Percentiles rank a stretch among this genome's conserved stretches.
These are phyloP conservation scores for Saturnispora saitoi DNA, from an alignment of 805 yeast species.

Conservation along the genomic window DNA sequence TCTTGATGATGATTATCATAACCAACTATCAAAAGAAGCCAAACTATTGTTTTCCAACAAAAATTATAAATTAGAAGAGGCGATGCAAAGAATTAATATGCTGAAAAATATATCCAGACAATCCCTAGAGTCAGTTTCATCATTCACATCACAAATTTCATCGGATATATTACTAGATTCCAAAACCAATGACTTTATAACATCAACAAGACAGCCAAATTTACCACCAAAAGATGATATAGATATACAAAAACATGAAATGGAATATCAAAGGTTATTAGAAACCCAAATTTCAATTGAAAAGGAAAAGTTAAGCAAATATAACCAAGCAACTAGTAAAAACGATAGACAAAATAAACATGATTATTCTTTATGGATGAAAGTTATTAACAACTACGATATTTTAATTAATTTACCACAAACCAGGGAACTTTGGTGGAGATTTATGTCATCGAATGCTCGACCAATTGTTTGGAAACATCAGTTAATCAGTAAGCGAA, in stretches of 20 bases:
- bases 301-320: conserved; percentile 25
- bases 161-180: conserved; percentile 3
- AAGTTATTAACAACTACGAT: conserved; percentile 32
- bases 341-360: conserved; percentile 29
- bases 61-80: conserved; percentile 29
- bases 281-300: conserved; percentile 35
- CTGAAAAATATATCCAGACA: conserved; percentile 19
- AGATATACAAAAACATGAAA: conserved; percentile 47
- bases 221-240: conserved; percentile 54
- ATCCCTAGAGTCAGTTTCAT: conserved; percentile 8
- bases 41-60: conserved; percentile 28
- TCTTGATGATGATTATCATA: conserved; percentile 17
- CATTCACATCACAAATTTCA: conserved; percentile 4
- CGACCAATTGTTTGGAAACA: conserved; percentile 45
- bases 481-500: conserved; percentile 33
- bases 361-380: conserved; percentile 36
- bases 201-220: conserved; percentile 54
- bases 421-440: conserved; percentile 52
- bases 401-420: conserved; percentile 29
- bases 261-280: conserved; percentile 41
- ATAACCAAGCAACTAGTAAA: conserved; percentile 27
- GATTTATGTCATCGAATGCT: conserved; percentile 39
- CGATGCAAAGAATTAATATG: conserved; percentile 29
- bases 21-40: conserved; percentile 28
- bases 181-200: conserved; percentile 19